Evolutionary conservation across 2,329 filamentous ascomycete genomes (phyloP).

Genomic region (Colletotrichum nymphaeae): DNA sequence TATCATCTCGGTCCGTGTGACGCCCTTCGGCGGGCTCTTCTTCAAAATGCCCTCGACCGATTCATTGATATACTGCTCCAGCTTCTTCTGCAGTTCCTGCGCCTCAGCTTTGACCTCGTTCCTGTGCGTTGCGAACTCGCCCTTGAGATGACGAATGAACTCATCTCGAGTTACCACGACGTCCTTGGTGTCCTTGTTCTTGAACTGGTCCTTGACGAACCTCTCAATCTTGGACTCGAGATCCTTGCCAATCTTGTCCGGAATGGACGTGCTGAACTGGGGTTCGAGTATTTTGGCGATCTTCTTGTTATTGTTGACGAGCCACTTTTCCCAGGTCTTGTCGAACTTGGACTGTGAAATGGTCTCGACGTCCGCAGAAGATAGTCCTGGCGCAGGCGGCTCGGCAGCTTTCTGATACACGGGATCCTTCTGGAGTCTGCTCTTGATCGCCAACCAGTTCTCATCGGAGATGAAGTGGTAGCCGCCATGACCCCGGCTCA

Average conservation of each 20-base stretch:
- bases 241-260: constrained; percentile 45
- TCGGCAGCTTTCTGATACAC: constrained; percentile 41
- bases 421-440: constrained; percentile 53
- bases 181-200: constrained; percentile 44
- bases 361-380: constrained; percentile 40
- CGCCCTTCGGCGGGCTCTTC: constrained; percentile 41
- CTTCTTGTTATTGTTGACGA: constrained; percentile 60
- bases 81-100: constrained; percentile 47
- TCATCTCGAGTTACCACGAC: constrained; percentile 59
- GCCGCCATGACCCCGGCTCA: constrained; percentile 53
- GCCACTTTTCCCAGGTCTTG: constrained; percentile 63
- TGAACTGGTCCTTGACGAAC: constrained; percentile 50
- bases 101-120: constrained; percentile 55
- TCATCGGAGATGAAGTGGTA: constrained; percentile 55
- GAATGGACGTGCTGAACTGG: constrained; percentile 39
- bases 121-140: constrained; percentile 51
- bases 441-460: constrained; percentile 59
- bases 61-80: constrained; percentile 48
- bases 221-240: constrained; percentile 47
- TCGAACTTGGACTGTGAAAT: constrained; percentile 47
- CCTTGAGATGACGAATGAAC: constrained; percentile 57
- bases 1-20: constrained; percentile 55
- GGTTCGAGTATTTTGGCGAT: constrained; percentile 39
- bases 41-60: constrained; percentile 42
- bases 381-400: constrained; percentile 37